Conservation (phyloP, 306 rosid genomes). For the Ormosia semicastrata region DNA sequence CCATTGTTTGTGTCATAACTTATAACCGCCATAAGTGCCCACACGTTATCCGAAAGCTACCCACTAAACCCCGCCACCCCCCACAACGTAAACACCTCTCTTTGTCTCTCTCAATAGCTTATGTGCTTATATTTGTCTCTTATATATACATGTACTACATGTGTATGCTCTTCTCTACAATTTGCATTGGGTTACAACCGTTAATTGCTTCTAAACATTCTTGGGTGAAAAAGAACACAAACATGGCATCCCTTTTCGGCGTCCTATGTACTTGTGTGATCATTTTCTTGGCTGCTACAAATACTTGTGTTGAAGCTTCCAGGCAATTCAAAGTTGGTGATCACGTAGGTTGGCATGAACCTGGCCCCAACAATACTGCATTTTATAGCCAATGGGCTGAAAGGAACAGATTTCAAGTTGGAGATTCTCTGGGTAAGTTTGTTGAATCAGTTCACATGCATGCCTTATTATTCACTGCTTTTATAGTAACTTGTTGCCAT, state of each 20-base stretch:
- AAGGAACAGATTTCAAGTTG: constrained; percentile 63
- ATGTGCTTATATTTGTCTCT: too few species aligned
- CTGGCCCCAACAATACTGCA: constrained; percentile 35
- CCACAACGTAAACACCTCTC: background rate
- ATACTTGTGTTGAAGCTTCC: constrained; percentile 34
- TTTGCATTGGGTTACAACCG: background rate
- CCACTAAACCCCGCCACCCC: constrained; percentile 1
- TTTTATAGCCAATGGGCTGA: constrained; percentile 69
- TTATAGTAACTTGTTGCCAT: background rate
- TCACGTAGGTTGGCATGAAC: constrained; percentile 64
- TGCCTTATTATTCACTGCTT: background rate
- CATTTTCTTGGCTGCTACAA: constrained; percentile 24
- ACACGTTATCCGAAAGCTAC: constrained; percentile 19
- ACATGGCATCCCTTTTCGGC: constrained; percentile 31
- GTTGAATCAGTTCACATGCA: background rate
- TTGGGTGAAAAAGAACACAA: background rate
- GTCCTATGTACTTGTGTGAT: constrained; percentile 17
- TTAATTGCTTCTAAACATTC: background rate
- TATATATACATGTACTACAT: too few species aligned
- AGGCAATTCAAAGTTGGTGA: constrained; percentile 70
- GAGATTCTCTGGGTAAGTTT: constrained; percentile 73
- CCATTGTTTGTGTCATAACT: background rate
- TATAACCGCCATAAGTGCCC: constrained; percentile 4
- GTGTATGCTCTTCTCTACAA: background rate
- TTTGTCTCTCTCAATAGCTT: background rate